A percentile compares a stretch with the other conserved stretches of the same genome.
These are phyloP conservation scores for Oldenlandia corymbosa DNA, from an alignment of 257 asterid species.

Conservation along the genomic window DNA sequence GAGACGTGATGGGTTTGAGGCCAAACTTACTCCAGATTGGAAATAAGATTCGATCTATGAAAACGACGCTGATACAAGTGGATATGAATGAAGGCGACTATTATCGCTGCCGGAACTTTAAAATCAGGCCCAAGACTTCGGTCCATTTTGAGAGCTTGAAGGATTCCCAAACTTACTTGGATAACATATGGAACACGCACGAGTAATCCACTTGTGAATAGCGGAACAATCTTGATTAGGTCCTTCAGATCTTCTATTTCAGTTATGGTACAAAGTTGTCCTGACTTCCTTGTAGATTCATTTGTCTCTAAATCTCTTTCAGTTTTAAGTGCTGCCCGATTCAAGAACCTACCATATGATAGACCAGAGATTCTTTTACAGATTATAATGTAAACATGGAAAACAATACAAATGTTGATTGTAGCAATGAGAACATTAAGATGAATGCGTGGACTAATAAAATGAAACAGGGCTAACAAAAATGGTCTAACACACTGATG, in stretches of 20 bases:
- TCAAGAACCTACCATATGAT: constrained; percentile 40
- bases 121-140: constrained; percentile 42
- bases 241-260: constrained; percentile 59
- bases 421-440: too few relatives aligned
- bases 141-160: constrained; percentile 69
- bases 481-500: too few relatives aligned
- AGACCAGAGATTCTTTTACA: too few relatives aligned
- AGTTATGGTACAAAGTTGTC: constrained; percentile 43
- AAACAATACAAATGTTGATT: too few relatives aligned
- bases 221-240: constrained; percentile 49
- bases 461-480: too few relatives aligned
- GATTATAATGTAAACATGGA: too few relatives aligned
- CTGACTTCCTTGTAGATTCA: constrained; percentile 20
- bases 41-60: constrained; percentile 38
- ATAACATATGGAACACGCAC: constrained; percentile 55
- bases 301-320: constrained; percentile 25
- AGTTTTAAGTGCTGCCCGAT: constrained; percentile 47
- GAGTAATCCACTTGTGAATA: constrained; percentile 59
- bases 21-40: constrained; percentile 44
- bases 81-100: constrained; percentile 47
- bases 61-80: constrained; percentile 34
- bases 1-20: constrained; percentile 18
- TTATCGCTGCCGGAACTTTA: constrained; percentile 54
- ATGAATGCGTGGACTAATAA: too few relatives aligned
- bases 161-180: constrained; percentile 43